phyloP scores from a whole-genome alignment of 441 rosid genomes.

The Erodium moschatum region DNA sequence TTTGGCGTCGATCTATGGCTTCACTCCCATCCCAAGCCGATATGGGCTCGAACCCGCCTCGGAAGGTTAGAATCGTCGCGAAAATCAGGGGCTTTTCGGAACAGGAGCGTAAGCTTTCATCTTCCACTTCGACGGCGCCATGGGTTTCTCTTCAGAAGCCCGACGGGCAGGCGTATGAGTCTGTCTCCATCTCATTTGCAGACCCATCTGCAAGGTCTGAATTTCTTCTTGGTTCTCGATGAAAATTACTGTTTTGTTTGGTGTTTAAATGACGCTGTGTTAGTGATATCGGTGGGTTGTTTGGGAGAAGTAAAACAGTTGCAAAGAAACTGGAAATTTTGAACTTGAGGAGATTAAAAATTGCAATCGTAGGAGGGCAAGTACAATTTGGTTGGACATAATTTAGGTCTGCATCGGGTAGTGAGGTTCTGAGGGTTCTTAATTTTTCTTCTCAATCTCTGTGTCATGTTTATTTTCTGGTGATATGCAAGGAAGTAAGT shows the following conservation, averaged over 20 bases:
- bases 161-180: conserved; percentile 30
- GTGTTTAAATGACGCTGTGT: neutral
- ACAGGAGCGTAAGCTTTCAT: conserved; percentile 18
- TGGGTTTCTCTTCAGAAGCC: conserved; percentile 40
- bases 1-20: neutral
- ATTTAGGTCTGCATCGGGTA: neutral
- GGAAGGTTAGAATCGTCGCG: conserved; percentile 49
- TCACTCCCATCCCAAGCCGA: neutral
- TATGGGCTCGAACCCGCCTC: conserved; percentile 14
- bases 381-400: neutral
- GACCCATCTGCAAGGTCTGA: conserved; percentile 36
- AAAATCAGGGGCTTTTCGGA: conserved; percentile 38
- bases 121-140: conserved; percentile 8
- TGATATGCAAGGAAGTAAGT: neutral
- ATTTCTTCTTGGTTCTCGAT: neutral
- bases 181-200: conserved; percentile 38
- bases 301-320: neutral
- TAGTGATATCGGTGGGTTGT: neutral
- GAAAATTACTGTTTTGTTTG: neutral
- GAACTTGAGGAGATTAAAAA: no score
- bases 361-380: neutral
- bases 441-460: neutral
- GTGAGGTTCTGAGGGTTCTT: neutral
- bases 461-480: neutral
- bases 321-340: neutral